Evolutionary conservation across 306 rosid species (phyloP), one percentile per base, ranked within the genome.

Genomic region (Prunus mira): DNA sequence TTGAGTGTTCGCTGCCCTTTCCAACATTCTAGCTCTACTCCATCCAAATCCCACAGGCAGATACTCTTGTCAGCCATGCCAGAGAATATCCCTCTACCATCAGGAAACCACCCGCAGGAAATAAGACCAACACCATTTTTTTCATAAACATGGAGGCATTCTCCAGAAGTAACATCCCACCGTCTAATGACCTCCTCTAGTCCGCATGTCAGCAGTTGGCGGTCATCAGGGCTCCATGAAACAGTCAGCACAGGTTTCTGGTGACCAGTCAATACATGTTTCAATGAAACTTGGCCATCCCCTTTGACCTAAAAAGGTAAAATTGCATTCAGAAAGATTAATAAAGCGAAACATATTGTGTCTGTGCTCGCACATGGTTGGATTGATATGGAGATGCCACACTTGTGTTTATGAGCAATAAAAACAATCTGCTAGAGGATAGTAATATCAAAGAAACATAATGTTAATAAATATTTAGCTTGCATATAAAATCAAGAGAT

Each of bases 211-310:
- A 89, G 89, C 27, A 89, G 86, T 78, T 89, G 85, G 75, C 77
- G 79, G 71, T 85, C 91, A 83, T 85, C 78, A 79, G 91, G 89
- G 75, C 93, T 87, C 93, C 93, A 89, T 55, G 93, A 79, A 87
- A 83, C 91, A 79, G 89, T 77, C 60, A 80, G 81, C 62, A 89
- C 83, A 64, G 93, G 79, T 76, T 78, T 87, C 81, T 72, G 91
- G 77, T 89, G 93, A 81, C 91, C 93, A 83, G 82, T 68, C 74
- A 89, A 77, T 83, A 69, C 82, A 79, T 89, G 91, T 83, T 85
- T 89, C 24, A 83, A 24, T 72, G 79, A 79, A 76, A 89, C 61
- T 68, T 69, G 81, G 34, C 84, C 79, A 79, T 85, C 61, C 19
- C 54, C 66, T 64, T 82, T 86, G 75, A 89, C 91, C 93, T 89